Percentiles rank a stretch among this genome's conserved stretches.
These are phyloP conservation scores for Copromyces sp. DNA, from an alignment of 495 filamentous ascomycete genomes.

Conservation along the genomic window DNA sequence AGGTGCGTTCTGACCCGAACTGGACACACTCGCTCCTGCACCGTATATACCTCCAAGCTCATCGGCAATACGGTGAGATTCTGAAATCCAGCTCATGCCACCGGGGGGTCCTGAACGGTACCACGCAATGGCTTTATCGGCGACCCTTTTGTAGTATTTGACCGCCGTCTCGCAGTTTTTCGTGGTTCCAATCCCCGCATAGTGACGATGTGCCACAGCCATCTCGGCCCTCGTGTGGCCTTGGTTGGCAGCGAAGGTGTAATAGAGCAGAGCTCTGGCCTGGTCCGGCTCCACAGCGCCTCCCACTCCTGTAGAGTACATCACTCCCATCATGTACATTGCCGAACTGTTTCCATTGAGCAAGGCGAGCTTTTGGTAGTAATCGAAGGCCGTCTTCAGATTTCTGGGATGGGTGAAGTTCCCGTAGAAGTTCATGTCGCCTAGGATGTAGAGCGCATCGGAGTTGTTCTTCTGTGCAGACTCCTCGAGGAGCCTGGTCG, in stretches of 20 bases:
- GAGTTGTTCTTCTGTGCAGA: conserved; percentile 68
- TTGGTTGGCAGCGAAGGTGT: conserved; percentile 82
- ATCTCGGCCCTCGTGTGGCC: conserved; percentile 85
- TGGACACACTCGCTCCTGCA: conserved; percentile 83
- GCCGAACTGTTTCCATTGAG: conserved; percentile 81
- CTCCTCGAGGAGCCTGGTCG: conserved; percentile 62
- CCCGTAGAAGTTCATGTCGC: conserved; percentile 94
- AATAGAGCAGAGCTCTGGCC: conserved; percentile 84
- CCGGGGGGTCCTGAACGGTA: conserved; percentile 85
- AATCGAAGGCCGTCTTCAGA: conserved; percentile 68
- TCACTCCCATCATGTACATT: conserved; percentile 89
- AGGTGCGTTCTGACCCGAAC: conserved; percentile 76
- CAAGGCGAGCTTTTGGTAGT: conserved; percentile 70
- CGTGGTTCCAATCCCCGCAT: conserved; percentile 73
- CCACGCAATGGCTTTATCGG: conserved; percentile 84
- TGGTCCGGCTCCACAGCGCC: conserved; percentile 77
- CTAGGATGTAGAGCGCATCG: conserved; percentile 84
- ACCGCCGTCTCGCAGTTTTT: conserved; percentile 78
- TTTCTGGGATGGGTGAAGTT: conserved; percentile 84
- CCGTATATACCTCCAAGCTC: conserved; percentile 90
- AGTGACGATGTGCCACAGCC: conserved; percentile 82
- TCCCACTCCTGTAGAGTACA: conserved; percentile 90
- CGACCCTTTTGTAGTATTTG: conserved; percentile 84
- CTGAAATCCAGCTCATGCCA: conserved; percentile 61
- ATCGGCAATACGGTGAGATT: conserved; percentile 75